Base-by-base conservation (phyloP, 164 flowering plant species). In the Umbellularia californica region DNA sequence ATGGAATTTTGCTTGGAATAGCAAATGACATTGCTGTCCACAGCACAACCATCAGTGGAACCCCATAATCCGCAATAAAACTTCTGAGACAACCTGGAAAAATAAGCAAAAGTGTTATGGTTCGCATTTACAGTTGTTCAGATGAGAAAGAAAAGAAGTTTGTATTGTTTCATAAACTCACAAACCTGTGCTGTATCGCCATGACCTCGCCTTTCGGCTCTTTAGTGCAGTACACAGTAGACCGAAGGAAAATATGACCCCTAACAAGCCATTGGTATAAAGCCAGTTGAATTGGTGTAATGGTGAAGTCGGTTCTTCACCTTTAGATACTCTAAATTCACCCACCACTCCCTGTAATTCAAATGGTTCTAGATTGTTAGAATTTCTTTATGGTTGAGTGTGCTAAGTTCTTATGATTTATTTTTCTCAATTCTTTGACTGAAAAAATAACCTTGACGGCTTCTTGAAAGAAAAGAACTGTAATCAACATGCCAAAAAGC, bases 181-280 rank as follows among this genome's bases (percentile, higher is more conserved):
- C 60, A 55, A 55, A 55, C 60, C 60, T 84, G 83, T 22, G 69
- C 69, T 89, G 72, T 88, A 89, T 14, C 74, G 77, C 93, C 93
- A 89, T 35, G 86, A 77, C 77, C 93, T 84, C 55, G 90, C 90
- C 71, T 70, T 77, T 81, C 89, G 83, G 81, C 89, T 89, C 82
- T 79, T 88, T 47, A 89, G 30, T n/a, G 90, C 78, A 66, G 90
- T 85, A 51, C 50, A 78, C 5, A 89, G 82, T 25, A 89, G 65
- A 1, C 93, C 93, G 70, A 84, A 80, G 23, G 84, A 79, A 79
- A 88, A 86, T 20, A 86, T 75, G 58, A 86, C 71, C 47, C 79
- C 89, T 13, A 88, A 79, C 72, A 88, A 67, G 27, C 90, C 90
- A 70, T 88, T 88, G 17, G 83, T 68, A 68, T 86, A 88, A 30